These are phyloP conservation scores for Acer campestre DNA, from an alignment of 345 rosid genomes.

Conservation along the genomic window DNA sequence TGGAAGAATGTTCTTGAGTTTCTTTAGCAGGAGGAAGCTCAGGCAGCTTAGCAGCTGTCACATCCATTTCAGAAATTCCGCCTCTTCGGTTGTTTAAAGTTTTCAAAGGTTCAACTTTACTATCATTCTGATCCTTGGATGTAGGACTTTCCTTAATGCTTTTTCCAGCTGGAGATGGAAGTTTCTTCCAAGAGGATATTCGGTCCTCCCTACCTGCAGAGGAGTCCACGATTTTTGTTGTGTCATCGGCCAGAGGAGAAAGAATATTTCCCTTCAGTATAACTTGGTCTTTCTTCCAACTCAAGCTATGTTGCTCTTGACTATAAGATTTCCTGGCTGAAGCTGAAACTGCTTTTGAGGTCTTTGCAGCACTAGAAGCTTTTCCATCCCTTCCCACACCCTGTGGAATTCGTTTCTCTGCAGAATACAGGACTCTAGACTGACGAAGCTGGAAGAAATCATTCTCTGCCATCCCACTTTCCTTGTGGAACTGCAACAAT, in stretches of 20 bases:
- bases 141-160: conserved; percentile 54
- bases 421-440: conserved; percentile 72
- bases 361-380: conserved; percentile 63
- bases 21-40: conserved; percentile 63
- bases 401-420: conserved; percentile 66
- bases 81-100: conserved; percentile 37
- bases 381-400: conserved; percentile 55
- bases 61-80: conserved; percentile 41
- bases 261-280: conserved; percentile 44
- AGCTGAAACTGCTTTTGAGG: conserved; percentile 50
- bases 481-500: conserved; percentile 97
- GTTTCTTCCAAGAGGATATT: conserved; percentile 91
- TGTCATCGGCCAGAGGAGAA: conserved; percentile 43
- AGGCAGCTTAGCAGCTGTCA: conserved; percentile 39
- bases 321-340: conserved; percentile 86
- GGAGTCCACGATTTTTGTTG: conserved; percentile 57
- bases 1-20: conserved; percentile 59
- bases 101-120: conserved; percentile 54
- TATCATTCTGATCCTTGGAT: conserved; percentile 52
- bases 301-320: conserved; percentile 83
- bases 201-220: conserved; percentile 65
- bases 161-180: conserved; percentile 79
- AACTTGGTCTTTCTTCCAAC: conserved; percentile 64
- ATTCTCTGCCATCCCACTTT: conserved; percentile 85
- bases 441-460: conserved; percentile 76